phyloP scores from a whole-genome alignment of 2,329 filamentous ascomycete species.

The Hypoxylon sp. region DNA sequence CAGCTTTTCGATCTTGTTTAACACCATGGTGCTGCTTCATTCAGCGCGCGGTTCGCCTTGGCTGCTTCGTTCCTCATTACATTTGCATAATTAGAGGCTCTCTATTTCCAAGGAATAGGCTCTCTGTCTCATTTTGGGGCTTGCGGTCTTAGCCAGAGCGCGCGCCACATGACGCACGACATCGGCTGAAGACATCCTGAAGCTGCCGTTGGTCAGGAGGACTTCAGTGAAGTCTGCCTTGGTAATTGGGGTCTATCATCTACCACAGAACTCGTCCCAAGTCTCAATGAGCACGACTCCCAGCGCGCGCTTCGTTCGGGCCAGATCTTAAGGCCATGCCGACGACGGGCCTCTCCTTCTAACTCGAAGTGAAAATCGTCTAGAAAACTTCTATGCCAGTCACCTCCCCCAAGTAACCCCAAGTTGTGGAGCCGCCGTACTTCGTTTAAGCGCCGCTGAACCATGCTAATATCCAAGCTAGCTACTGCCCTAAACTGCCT shows the following conservation, averaged over 20 bases:
- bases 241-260: conserved; percentile 37
- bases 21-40: conserved; percentile 43
- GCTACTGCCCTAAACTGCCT: conserved; percentile 29
- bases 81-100: conserved; percentile 41
- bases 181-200: conserved; percentile 32
- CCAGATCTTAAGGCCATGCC: conserved; percentile 22
- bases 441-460: conserved; percentile 45
- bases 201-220: conserved; percentile 39
- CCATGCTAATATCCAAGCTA: conserved; percentile 34
- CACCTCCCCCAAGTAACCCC: conserved; percentile 40
- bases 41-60: conserved; percentile 52
- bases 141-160: conserved; percentile 43
- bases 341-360: conserved; percentile 29
- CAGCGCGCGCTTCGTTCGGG: conserved; percentile 45
- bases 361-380: conserved; percentile 21
- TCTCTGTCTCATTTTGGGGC: conserved; percentile 26
- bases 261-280: conserved; percentile 35
- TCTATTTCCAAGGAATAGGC: conserved; percentile 37
- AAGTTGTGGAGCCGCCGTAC: conserved; percentile 43
- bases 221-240: conserved; percentile 30
- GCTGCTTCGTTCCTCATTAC: conserved; percentile 43
- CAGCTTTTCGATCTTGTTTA: conserved; percentile 12
- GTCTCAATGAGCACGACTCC: conserved; percentile 33
- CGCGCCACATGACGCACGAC: conserved; percentile 49
- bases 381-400: conserved; percentile 43